Evolutionary conservation across 108 stramenopile species (phyloP), one percentile per base, ranked within the genome.

Genomic region (Fragilaria crotonensis): DNA sequence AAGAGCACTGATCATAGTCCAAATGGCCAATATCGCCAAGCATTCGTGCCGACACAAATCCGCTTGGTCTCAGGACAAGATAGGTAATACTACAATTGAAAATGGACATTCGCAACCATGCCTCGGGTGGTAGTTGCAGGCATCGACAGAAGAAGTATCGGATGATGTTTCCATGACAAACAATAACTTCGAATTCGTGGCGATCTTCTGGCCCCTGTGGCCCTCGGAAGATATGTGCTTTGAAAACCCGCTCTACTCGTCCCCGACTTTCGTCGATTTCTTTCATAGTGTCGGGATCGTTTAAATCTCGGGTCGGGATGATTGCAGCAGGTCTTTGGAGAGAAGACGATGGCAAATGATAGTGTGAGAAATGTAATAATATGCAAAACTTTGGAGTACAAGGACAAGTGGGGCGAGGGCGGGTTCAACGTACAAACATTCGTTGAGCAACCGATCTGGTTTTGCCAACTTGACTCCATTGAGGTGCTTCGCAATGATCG

Each of bases 371-470:
- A n/a, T n/a, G n/a, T n/a, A n/a, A n/a, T n/a, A n/a, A n/a, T n/a
- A n/a, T n/a, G n/a, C n/a, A n/a, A n/a, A n/a, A n/a, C n/a, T n/a
- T n/a, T n/a, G n/a, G n/a, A n/a, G n/a, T n/a, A n/a, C n/a, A n/a
- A n/a, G n/a, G n/a, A n/a, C n/a, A n/a, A n/a, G n/a, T n/a, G n/a
- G n/a, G n/a, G n/a, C n/a, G n/a, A n/a, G n/a, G n/a, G n/a, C n/a
- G n/a, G n/a, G n/a, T n/a, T n/a, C 87, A 72, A 61, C 93, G 89
- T n/a, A n/a, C n/a, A n/a, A n/a, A n/a, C n/a, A n/a, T 63, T 95
- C 94, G 66, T 92, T 92, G 47, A 95, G 54, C 33, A 79, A 54
- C 46, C 83, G 68, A 83, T 95, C 90, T 0, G 89, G 87, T 48
- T 79, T 79, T 1, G 76, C 60, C 33, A 45, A 53, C 22, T 63